Percentiles rank a stretch among this genome's conserved stretches.
Conservation (phyloP, 805 yeast genomes). For the Yamadazyma paraphyllophila region DNA sequence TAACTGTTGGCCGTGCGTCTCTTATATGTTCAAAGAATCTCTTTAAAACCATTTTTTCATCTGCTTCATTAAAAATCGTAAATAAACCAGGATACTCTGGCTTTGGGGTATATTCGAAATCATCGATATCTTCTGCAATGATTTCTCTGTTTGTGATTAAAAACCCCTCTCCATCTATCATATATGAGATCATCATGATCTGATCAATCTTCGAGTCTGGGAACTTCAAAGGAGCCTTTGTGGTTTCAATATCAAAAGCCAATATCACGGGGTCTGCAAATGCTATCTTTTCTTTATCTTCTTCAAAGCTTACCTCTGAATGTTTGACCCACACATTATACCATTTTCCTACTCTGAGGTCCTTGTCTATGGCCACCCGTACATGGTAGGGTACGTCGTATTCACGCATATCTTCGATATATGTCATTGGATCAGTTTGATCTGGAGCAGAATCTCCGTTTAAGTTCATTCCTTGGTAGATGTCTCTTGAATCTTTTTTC, state of each 20-base stretch:
- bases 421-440: conserved; percentile 54
- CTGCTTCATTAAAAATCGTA: conserved; percentile 83
- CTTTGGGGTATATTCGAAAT: conserved; percentile 95
- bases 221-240: conserved; percentile 92
- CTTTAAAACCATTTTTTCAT: conserved; percentile 71
- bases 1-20: conserved; percentile 91
- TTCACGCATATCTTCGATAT: conserved; percentile 80
- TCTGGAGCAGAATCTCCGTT: conserved; percentile 28
- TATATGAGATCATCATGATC: conserved; percentile 98
- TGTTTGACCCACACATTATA: conserved; percentile 70
- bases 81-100: conserved; percentile 93
- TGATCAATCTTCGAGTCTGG: conserved; percentile 91
- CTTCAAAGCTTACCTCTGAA: conserved; percentile 52
- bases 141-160: conserved; percentile 92
- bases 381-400: conserved; percentile 97
- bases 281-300: conserved; percentile 72
- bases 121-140: conserved; percentile 91
- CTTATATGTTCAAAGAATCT: conserved; percentile 87
- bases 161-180: conserved; percentile 98
- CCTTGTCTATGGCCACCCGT: conserved; percentile 87
- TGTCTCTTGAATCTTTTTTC: conserved; percentile 60
- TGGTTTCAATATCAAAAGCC: conserved; percentile 97
- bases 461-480: conserved; percentile 57
- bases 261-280: conserved; percentile 97
- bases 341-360: conserved; percentile 95